Evolutionary conservation across 768 basidiomycete genomes (phyloP), one percentile per base, ranked within the genome.

Genomic region (Leccinum subtestaceum): DNA sequence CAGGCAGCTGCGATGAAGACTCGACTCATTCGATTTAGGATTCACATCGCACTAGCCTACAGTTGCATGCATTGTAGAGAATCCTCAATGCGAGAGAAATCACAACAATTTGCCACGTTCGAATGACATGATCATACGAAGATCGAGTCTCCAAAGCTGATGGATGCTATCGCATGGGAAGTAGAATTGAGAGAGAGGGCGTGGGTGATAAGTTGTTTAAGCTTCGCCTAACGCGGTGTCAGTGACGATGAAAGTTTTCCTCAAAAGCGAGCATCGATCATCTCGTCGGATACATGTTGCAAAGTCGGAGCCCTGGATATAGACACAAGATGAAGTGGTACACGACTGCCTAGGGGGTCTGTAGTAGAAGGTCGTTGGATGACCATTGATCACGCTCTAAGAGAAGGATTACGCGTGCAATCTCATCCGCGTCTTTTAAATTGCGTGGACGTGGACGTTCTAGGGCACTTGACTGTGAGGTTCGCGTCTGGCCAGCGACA

Each of bases 131-230:
- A 40, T 38, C 19, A 17, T 31, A 47, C 25, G 9, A 32, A 23
- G n/a, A 5, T 59, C 17, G 13, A 47, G 11, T 4, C 3, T 25
- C 6, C 45, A 46, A 46, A 84, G 10, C 77, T 79, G 51, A 93
- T 91, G 50, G 91, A 92, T 6, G 86, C 82, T 63, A 91, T 86
- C 29, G 88, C 84, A 63, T 87, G 84, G 5, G 91, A 92, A 8
- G 85, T 80, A 1, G 89, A 84, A 2, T 89, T 91, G 13, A 92
- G 76, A 3, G 89, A 87, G 31, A 93, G 72, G 5, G 90, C 89
- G 64, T 89, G 89, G 1, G 87, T 89, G 62, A 93, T 87, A 27
- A 93, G 81, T 58, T 92, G 88, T 67, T 93, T 93, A 3, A 93
- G 79, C 68, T 91, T 90, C 17, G 88, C 88, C 89, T 91, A 60